These are phyloP conservation scores for Alternaria solani DNA, from an alignment of 2,329 filamentous ascomycete genomes.

Conservation along the genomic window DNA sequence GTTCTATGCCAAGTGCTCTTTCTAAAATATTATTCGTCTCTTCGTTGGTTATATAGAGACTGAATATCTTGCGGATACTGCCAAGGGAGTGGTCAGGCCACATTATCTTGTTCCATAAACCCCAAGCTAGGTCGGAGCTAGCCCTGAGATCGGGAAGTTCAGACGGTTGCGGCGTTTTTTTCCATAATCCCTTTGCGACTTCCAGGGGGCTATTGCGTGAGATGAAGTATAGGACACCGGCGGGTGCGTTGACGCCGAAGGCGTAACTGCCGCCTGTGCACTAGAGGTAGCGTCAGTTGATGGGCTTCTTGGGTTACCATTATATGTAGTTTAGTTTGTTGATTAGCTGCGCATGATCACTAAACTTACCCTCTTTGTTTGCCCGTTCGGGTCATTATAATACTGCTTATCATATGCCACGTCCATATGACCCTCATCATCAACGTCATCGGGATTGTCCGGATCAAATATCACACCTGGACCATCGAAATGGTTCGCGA, in stretches of 20 bases:
- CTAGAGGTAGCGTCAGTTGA: background rate
- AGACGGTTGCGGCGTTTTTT: background rate
- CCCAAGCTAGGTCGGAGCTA: background rate
- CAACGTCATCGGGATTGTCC: background rate
- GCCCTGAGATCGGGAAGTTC: background rate
- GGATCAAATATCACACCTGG: background rate
- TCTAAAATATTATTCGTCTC: background rate
- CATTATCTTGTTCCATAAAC: background rate
- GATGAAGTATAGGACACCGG: background rate
- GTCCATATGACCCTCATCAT: background rate
- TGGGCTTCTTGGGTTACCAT: background rate
- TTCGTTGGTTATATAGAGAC: background rate
- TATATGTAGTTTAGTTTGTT: background rate
- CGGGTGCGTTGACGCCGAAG: background rate
- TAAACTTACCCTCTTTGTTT: background rate
- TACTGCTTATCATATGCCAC: background rate
- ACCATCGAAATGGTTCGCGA: background rate
- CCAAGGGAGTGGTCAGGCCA: background rate
- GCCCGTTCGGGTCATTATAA: background rate
- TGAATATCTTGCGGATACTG: background rate
- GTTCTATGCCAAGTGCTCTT: background rate
- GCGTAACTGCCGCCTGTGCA: background rate
- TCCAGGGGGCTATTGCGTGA: background rate
- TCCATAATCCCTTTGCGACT: background rate
- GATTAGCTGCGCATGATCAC: background rate